Conservation (phyloP, 352 stramenopile genomes). For the Globisporangium camurandrum region DNA sequence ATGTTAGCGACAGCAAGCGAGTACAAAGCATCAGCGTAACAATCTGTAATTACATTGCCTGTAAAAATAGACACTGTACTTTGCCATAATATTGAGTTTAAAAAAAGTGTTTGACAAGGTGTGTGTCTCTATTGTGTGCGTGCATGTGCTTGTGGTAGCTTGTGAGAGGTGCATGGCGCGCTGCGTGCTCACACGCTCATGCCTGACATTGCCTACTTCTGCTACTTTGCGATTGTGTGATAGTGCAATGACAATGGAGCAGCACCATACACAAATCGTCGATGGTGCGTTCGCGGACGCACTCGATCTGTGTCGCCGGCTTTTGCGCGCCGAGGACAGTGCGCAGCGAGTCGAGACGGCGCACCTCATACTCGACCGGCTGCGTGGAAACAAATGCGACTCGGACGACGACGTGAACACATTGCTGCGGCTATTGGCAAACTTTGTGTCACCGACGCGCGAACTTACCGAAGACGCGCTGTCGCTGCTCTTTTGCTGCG, state of each 20-base stretch:
- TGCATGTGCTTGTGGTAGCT: not conserved
- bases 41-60: no score
- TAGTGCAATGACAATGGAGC: not conserved
- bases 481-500: constrained; percentile 60
- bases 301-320: constrained; percentile 38
- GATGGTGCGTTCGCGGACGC: constrained; percentile 37
- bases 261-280: constrained; percentile 40
- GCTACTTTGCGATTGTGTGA: not conserved
- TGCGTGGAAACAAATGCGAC: constrained; percentile 41
- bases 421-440: constrained; percentile 66
- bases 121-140: constrained; percentile 20
- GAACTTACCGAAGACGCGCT: constrained; percentile 70
- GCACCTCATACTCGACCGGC: constrained; percentile 58
- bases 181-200: no score
- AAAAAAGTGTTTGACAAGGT: constrained; percentile 78
- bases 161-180: not conserved
- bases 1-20: no score
- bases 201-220: not conserved
- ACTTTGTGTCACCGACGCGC: constrained; percentile 58
- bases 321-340: constrained; percentile 41
- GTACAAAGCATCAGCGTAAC: no score
- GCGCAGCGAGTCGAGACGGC: constrained; percentile 36
- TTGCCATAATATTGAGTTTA: not conserved
- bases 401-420: constrained; percentile 61
- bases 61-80: no score